Base-by-base conservation (phyloP, 768 basidiomycete genomes). In the Rhodosporidiobolus sp. region DNA sequence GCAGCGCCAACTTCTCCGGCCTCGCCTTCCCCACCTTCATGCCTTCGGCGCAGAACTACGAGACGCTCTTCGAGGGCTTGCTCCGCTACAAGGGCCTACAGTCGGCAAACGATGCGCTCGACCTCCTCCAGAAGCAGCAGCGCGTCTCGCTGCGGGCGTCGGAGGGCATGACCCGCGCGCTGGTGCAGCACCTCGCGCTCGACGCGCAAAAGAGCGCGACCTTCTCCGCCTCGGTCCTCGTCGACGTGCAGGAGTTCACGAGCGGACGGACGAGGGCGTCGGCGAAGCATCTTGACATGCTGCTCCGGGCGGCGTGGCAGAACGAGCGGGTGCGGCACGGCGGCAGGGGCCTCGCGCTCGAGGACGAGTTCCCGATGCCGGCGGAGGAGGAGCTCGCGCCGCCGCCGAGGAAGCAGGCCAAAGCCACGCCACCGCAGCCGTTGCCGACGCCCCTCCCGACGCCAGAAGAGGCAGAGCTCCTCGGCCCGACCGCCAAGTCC, bases 291-390 rank as follows among this genome's bases (percentile, higher is more conserved):
- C 65, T 76, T 30, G 43, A 59, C 52, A 53, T 38, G n/a, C 56
- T 76, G 14, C 50, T 76, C 32, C 43, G 54, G 24, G 67, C 70
- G 22, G 67, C 70, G 9, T 76, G 74, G 74, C 52, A 28, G 64
- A 62, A 50, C 46, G 70, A 75, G 49, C 52, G 73, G 30, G 34
- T 56, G 26, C 26, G 50, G 52, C 14, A 63, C 63, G 53, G 43
- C 28, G 11, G 35, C 34, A 66, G 57, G n/a, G 28, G 46, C 34
- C 46, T 4, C 34, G 59, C 46, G 26, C 28, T 58, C n/a, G 70
- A 72, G 70, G 52, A 62, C 49, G 62, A 67, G 49, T 67, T 63
- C n/a, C 61, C 71, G 32, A 53, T 67, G 20, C 65, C 65, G 9
- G 24, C 24, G 46, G 45, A 30, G 34, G 46, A 30, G 16, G 63